Evolutionary conservation across 352 stramenopile genomes (phyloP), one percentile per base, ranked within the genome.

Genomic region (Thalassiosira hispida): DNA sequence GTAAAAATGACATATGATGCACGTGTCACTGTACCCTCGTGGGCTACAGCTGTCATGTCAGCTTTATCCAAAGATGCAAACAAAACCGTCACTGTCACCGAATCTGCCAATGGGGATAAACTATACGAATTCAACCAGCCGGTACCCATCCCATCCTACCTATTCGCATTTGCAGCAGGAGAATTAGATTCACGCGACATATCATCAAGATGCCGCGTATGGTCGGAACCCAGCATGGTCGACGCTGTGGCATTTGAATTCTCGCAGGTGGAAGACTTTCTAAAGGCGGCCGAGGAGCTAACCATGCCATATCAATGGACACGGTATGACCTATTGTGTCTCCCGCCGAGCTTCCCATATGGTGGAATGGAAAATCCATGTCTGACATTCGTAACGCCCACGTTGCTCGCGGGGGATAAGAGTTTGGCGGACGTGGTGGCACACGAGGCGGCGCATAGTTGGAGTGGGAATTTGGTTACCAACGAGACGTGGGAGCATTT

Each of bases 381-480:
- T 64, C 81, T 98, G 73, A 98, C 96, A 23, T 98, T 99, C 81
- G 96, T 98, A 31, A 99, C 97, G 11, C 97, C 97, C 1, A 99
- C 97, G 23, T 79, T 98, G 20, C 79, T 98, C 29, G 96, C 97
- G 1, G 96, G 96, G 8, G 97, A 99, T 79, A 89, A 92, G 7
- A 98, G 94, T 35, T 88, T 99, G 0, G 96, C 96, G 0, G 96
- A 98, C 73, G 97, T 99, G 0, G 96, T 99, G 4, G 97, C 97
- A 1, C 97, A 99, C 86, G 97, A 99, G 80, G 75, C 75, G 8
- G 56, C 95, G 16, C 96, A 98, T 82, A 96, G 83, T 52, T 99
- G 97, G 97, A 98, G 95, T 0, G 97, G 97, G 3, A 99, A 99
- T 85, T 76, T 99, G 5, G 94, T 99, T 12, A 99, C 97, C 7